Evolutionary conservation across 495 filamentous ascomycete genomes (phyloP), one percentile per base, ranked within the genome.

Genomic region (Penicillium angulare): DNA sequence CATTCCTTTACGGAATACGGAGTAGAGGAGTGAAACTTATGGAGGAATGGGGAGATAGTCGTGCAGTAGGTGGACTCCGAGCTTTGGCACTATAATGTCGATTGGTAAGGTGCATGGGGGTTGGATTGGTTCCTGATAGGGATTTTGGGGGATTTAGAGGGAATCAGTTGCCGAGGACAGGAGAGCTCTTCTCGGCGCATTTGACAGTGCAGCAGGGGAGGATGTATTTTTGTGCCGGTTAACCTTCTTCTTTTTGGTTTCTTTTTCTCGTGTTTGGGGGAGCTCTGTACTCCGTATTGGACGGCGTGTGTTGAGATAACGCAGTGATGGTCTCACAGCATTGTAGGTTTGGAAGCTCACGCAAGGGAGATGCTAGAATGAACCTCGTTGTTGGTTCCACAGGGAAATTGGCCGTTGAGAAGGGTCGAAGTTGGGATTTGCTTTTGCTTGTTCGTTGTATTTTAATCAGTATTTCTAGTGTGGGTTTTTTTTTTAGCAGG

Each of bases 91-190:
- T 35, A 36, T 12, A n/a, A n/a, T n/a, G n/a, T n/a, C n/a, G n/a
- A 17, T 31, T 35, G 43, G 12, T 44, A 21, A 35, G 27, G 32
- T 38, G 32, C 45, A 47, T 47, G 45, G 21, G 41, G 41, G 41
- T 44, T 44, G 41, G 27, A 44, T 32, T 32, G 27, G 41, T 43
- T 40, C 33, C 9, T 20, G 12, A 13, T 15, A 35, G 12, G 7
- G 33, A 6, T 8, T 8, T 15, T n/a, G 33, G 13, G 0, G 12
- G 13, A 35, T 32, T 32, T 9, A n/a, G 29, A 16, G 33, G 12
- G 8, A 12, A 35, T 6, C 12, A 13, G 33, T 17, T n/a, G 33
- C 33, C 33, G 33, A 35, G n/a, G n/a, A n/a, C n/a, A n/a, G 26
- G 6, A 5, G 26, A 29, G 26, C 26, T 29, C 26, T 29, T 29